A percentile compares a stretch with the other conserved stretches of the same genome.
These are phyloP conservation scores for Ceratocystis harringtonii DNA, from an alignment of 2,329 filamentous ascomycete species.

Conservation along the genomic window DNA sequence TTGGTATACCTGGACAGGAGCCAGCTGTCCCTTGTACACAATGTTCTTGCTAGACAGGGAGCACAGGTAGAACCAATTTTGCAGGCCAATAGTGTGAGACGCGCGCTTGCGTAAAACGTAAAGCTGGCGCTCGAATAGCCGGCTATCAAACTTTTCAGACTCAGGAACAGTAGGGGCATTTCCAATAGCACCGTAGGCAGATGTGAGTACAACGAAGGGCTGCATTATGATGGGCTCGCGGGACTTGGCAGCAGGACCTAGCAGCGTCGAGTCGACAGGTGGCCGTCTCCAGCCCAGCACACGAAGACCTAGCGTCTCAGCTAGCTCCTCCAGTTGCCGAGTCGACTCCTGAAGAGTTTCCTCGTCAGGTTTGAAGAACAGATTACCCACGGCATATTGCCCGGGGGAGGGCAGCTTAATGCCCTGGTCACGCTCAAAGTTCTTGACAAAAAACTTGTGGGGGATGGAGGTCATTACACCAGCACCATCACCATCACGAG, in stretches of 20 bases:
- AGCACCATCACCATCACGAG: slow-evolving; percentile 92
- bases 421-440: slow-evolving; percentile 83
- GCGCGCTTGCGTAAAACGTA: slow-evolving; percentile 90
- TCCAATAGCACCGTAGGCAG: slow-evolving; percentile 62
- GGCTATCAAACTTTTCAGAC: slow-evolving; percentile 68
- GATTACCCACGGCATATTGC: slow-evolving; percentile 91
- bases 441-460: slow-evolving; percentile 96
- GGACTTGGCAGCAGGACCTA: slow-evolving; percentile 83
- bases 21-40: slow-evolving; percentile 94
- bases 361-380: slow-evolving; percentile 96
- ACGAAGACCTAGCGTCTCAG: slow-evolving; percentile 70
- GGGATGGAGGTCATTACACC: slow-evolving; percentile 99
- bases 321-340: slow-evolving; percentile 84
- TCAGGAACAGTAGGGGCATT: slow-evolving; percentile 57
- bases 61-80: slow-evolving; percentile 99
- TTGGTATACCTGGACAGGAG: slow-evolving; percentile 88
- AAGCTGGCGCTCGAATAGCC: slow-evolving; percentile 79
- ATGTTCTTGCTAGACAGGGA: slow-evolving; percentile 96
- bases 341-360: slow-evolving; percentile 83
- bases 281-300: slow-evolving; percentile 95
- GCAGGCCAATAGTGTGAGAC: slow-evolving; percentile 83
- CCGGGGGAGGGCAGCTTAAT: slow-evolving; percentile 75
- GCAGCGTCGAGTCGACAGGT: slow-evolving; percentile 79
- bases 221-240: slow-evolving; percentile 91
- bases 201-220: slow-evolving; percentile 80